phyloP scores from a whole-genome alignment of 306 rosid genomes.

The Acacia acuminata region DNA sequence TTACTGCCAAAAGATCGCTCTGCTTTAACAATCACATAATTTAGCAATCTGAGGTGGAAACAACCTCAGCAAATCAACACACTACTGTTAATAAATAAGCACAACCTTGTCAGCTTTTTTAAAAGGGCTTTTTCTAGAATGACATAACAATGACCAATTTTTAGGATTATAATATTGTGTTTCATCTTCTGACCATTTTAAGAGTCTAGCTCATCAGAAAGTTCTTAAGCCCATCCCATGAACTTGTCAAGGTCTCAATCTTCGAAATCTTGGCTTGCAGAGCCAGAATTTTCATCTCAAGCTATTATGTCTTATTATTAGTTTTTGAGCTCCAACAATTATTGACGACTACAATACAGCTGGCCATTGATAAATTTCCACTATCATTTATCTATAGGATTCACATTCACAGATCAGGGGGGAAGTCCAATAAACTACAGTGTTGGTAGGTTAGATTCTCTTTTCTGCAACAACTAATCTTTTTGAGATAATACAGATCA shows the following conservation, averaged over 20 bases:
- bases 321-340: neutral
- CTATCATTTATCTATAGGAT: neutral
- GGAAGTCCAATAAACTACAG: neutral
- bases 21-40: neutral
- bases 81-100: neutral
- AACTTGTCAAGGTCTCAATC: neutral
- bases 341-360: conserved; percentile 5
- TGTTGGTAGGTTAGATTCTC: conserved; percentile 11
- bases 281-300: neutral
- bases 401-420: neutral
- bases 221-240: neutral
- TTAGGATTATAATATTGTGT: neutral
- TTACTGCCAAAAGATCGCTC: neutral
- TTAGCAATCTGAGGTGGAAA: neutral
- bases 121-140: neutral
- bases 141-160: neutral
- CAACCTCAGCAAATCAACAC: neutral
- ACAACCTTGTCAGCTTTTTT: neutral
- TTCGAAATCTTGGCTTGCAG: neutral
- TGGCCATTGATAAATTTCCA: neutral
- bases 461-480: conserved; percentile 15
- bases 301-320: neutral
- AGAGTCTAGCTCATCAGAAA: neutral
- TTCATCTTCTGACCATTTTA: neutral
- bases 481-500: conserved; percentile 1